Evolutionary conservation across 2,329 filamentous ascomycete species (phyloP), one percentile per base, ranked within the genome.

Genomic region (Colletotrichum phormii): DNA sequence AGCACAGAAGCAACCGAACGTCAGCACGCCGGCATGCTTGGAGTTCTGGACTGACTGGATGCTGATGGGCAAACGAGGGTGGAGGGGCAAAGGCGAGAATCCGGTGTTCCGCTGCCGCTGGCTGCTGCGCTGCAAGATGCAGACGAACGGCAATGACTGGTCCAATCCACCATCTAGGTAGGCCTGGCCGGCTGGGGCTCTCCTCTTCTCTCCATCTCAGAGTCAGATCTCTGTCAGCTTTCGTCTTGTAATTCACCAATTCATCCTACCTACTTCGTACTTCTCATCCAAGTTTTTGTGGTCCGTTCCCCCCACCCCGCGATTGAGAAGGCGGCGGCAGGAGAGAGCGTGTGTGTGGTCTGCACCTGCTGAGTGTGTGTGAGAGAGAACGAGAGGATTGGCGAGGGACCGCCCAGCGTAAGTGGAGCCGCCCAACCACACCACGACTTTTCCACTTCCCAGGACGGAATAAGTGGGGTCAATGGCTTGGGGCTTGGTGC

Each of bases 111-210:
- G 35, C 54, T 58, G 53, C 63, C 63, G 63, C 63, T 31, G 62
- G 60, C 24, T 67, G 51, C 68, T 49, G 42, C 46, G 68, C 68
- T 46, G 24, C 58, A 37, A 57, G 64, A 67, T 62, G 64, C 29
- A 67, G 66, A 67, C 26, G 33, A 55, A 46, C 29, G 62, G n/a
- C 24, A 24, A 22, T 60, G 51, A 64, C 67, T 69, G 67, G 24
- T 42, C 29, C n/a, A 18, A 15, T 24, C 22, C 6, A 5, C 22
- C 22, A 8, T 12, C 9, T 29, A 7, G 9, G 15, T 29, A 7
- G 9, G 15, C 26, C n/a, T n/a, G n/a, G n/a, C n/a, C n/a, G n/a
- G n/a, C 9, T 11, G 15, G 37, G 5, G 5, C 18, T 5, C 9
- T 11, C 5, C n/a, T 35, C 31, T 42, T 22, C 33, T 15, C 15